phyloP scores from a whole-genome alignment of 257 asterid genomes.

The Penstemon eatonii region DNA sequence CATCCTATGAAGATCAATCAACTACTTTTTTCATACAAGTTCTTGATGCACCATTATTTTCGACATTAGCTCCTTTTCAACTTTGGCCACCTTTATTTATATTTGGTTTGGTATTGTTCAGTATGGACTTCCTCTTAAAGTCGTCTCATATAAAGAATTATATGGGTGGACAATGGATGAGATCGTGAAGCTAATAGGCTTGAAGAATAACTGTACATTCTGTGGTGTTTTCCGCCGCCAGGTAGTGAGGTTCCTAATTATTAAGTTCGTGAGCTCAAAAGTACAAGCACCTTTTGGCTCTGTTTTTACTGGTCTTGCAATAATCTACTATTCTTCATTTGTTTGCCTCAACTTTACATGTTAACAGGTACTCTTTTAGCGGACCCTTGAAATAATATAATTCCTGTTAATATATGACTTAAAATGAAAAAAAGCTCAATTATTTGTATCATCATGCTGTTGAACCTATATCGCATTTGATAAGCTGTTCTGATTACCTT shows the following conservation, averaged over 20 bases:
- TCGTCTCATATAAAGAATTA: constrained; percentile 85
- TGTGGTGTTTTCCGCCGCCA: constrained; percentile 99
- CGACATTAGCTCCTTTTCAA: background rate
- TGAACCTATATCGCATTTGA: too few species aligned
- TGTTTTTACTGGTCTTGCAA: background rate
- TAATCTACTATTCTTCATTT: background rate
- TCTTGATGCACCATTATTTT: constrained; percentile 17
- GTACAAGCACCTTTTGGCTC: background rate
- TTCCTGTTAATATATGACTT: constrained; percentile 1
- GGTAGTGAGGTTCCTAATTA: constrained; percentile 43
- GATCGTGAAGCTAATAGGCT: constrained; percentile 89
- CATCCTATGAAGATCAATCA: background rate
- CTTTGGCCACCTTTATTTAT: constrained; percentile 18
- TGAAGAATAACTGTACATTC: constrained; percentile 97
- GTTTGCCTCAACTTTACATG: background rate
- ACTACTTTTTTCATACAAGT: background rate
- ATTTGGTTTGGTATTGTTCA: constrained; percentile 33
- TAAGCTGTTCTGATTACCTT: background rate
- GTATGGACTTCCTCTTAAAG: constrained; percentile 97
- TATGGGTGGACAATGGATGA: constrained; percentile 99
- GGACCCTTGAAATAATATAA: background rate
- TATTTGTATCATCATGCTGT: background rate
- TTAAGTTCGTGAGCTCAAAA: constrained; percentile 7
- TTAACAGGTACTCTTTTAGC: background rate
- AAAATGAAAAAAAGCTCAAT: background rate